Conservation (phyloP, 208 protist species). For the Acanthamoeba royreba region DNA sequence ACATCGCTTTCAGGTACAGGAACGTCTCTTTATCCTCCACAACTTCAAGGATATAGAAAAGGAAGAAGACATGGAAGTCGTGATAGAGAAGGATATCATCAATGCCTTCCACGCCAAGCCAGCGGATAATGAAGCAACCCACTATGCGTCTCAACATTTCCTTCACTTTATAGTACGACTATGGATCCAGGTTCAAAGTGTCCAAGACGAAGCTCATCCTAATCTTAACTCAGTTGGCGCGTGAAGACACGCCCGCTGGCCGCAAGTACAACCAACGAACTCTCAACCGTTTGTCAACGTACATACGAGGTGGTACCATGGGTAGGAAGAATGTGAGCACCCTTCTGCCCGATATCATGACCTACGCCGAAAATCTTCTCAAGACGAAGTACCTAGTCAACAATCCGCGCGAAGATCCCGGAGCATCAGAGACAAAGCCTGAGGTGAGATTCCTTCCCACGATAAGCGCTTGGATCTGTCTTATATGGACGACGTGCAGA, state of each 20-base stretch:
- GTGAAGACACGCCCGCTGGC: neutral
- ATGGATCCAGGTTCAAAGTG: neutral
- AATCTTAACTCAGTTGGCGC: neutral
- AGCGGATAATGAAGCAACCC: neutral
- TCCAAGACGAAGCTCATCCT: neutral
- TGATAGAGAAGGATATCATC: neutral
- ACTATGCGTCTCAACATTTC: neutral
- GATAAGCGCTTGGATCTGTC: neutral
- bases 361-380: neutral
- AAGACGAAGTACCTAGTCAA: neutral
- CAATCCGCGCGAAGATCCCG: neutral
- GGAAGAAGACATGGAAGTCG: neutral
- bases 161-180: neutral
- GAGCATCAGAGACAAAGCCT: neutral
- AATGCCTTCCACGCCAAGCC: neutral
- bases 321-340: too few relatives aligned
- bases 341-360: neutral
- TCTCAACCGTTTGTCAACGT: neutral
- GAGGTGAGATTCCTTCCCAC: neutral
- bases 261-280: neutral
- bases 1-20: neutral
- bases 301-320: neutral
- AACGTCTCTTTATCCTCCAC: neutral
- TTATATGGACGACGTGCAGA: too few relatives aligned
- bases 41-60: neutral